phyloP scores from a whole-genome alignment of 148 eudicot species.

The Fallopia convolvulus region DNA sequence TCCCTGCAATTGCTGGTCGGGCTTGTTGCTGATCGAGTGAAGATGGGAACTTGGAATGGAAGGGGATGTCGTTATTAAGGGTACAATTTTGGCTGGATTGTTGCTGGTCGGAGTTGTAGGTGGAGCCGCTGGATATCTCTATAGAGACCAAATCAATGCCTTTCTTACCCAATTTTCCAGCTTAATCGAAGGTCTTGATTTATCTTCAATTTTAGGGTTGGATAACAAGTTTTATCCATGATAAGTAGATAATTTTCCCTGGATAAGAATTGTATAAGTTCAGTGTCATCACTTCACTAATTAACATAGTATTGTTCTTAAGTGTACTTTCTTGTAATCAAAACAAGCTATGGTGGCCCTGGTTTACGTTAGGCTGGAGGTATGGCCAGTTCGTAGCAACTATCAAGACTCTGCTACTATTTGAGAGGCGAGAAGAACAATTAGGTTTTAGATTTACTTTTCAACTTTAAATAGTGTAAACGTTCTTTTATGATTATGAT shows the following conservation, averaged over 20 bases:
- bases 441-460: too few species aligned
- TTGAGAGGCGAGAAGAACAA: too few species aligned
- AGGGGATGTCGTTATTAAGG: slow-evolving; percentile 68
- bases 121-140: slow-evolving; percentile 71
- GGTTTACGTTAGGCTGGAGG: slow-evolving; percentile 98
- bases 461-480: too few species aligned
- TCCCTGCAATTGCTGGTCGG: too few species aligned
- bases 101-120: slow-evolving; percentile 77
- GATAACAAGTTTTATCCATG: too few species aligned
- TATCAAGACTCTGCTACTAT: too few species aligned
- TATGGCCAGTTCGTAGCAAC: slow-evolving; percentile 33
- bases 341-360: slow-evolving; percentile 87
- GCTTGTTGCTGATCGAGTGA: too few species aligned
- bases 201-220: background rate
- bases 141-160: slow-evolving; percentile 73
- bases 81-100: slow-evolving; percentile 75
- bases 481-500: too few species aligned
- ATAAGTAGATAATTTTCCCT: background rate
- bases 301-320: background rate
- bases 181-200: slow-evolving; percentile 70
- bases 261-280: too few species aligned
- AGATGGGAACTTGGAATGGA: too few species aligned
- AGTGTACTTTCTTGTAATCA: background rate
- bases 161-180: slow-evolving; percentile 74
- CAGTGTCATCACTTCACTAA: background rate